Evolutionary conservation across 371 early-diverging fungal species (phyloP).

Genomic region (Rhizopus sp.): DNA sequence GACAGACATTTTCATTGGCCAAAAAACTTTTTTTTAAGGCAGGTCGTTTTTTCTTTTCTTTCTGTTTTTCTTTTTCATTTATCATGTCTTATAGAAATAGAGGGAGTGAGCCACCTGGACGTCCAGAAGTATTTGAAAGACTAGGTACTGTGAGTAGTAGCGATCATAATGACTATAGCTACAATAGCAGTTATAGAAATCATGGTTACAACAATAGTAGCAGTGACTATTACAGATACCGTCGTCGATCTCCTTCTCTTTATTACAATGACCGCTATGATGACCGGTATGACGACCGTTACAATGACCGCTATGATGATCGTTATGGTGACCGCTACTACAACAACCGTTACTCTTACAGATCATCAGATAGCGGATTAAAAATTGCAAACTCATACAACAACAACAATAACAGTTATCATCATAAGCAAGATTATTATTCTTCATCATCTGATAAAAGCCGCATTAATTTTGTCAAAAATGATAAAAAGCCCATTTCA

Average conservation of each 20-base stretch:
- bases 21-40: not conserved
- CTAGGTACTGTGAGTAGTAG: not conserved
- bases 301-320: no score
- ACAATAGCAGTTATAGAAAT: not conserved
- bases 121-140: slow-evolving; percentile 3
- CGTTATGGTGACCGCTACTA: no score
- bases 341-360: no score
- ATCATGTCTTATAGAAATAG: slow-evolving; percentile 1
- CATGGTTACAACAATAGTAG: not conserved
- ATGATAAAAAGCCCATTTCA: not conserved
- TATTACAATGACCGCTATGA: no score
- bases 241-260: no score
- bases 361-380: no score
- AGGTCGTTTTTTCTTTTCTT: not conserved
- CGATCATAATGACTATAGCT: not conserved
- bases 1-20: not conserved
- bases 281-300: no score
- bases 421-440: not conserved
- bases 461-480: slow-evolving; percentile 1
- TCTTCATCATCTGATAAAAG: not conserved
- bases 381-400: no score
- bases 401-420: not conserved
- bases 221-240: no score
- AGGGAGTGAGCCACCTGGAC: not conserved
- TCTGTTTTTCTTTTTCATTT: not conserved